Evolutionary conservation across 1,139 yeast species (phyloP).

Genomic region (Yamadazyma dendronema): DNA sequence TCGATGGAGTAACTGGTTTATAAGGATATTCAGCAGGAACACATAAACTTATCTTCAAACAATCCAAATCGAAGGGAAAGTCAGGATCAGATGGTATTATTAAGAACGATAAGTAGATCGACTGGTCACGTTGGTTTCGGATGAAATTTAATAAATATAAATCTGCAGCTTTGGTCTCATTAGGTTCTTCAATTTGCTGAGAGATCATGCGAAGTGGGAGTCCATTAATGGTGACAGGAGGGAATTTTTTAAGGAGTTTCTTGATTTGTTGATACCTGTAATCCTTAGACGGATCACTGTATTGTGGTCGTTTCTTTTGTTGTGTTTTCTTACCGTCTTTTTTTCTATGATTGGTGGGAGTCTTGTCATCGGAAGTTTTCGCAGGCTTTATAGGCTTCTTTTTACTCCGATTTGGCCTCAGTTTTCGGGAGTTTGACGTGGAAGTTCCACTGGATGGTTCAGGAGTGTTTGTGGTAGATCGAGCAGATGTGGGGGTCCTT

Average conservation of each 20-base stretch:
- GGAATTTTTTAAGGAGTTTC: slow-evolving; percentile 26
- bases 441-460: too few relatives aligned
- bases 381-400: too few relatives aligned
- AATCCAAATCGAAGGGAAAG: slow-evolving; percentile 63
- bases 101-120: slow-evolving; percentile 34
- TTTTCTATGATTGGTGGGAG: neutral
- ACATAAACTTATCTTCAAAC: slow-evolving; percentile 49
- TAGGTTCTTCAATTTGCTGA: slow-evolving; percentile 14
- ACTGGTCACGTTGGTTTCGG: slow-evolving; percentile 16
- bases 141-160: slow-evolving; percentile 18
- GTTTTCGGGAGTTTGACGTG: too few relatives aligned
- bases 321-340: neutral
- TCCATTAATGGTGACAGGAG: slow-evolving; percentile 37
- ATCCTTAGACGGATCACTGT: slow-evolving; percentile 16
- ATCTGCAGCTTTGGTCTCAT: slow-evolving; percentile 12
- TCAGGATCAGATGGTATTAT: slow-evolving; percentile 70
- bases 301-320: neutral
- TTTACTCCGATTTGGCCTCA: too few relatives aligned
- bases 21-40: slow-evolving; percentile 59
- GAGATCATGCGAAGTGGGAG: slow-evolving; percentile 19
- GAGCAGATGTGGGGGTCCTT: too few relatives aligned
- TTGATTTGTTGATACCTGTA: slow-evolving; percentile 23
- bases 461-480: too few relatives aligned
- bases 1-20: slow-evolving; percentile 35
- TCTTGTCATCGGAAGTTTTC: too few relatives aligned